phyloP scores from a whole-genome alignment of 306 rosid genomes.

The Rosa lucieae region DNA sequence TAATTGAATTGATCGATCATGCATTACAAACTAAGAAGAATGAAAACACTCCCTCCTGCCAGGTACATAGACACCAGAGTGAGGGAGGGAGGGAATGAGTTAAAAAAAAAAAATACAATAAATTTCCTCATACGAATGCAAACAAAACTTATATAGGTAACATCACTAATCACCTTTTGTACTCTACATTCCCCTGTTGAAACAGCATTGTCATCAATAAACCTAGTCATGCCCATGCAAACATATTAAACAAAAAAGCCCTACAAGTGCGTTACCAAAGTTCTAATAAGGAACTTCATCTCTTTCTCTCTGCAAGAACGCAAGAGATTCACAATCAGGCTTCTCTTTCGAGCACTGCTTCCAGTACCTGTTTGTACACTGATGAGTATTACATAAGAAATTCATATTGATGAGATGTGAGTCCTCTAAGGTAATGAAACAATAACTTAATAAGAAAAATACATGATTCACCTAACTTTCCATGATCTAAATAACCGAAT shows the following conservation, averaged over 20 bases:
- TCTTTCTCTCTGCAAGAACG: slow-evolving; percentile 89
- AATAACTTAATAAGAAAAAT: not conserved
- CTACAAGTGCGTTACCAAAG: slow-evolving; percentile 61
- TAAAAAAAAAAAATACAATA: not conserved
- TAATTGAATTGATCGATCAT: not conserved
- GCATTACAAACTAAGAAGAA: not conserved
- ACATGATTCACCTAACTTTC: not conserved
- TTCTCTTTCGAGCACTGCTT: slow-evolving; percentile 79
- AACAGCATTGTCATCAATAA: not conserved
- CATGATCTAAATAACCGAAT: not conserved
- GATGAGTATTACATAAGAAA: slow-evolving; percentile 51
- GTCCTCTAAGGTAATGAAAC: not conserved
- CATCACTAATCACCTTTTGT: not conserved
- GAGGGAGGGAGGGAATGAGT: not conserved
- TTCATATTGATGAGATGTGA: slow-evolving; percentile 20
- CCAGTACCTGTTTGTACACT: slow-evolving; percentile 92
- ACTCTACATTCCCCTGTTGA: not conserved
- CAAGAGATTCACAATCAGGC: slow-evolving; percentile 74
- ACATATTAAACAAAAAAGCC: slow-evolving; percentile 11
- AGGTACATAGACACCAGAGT: not conserved
- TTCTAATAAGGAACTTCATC: slow-evolving; percentile 88
- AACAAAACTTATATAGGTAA: not conserved
- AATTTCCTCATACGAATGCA: not conserved
- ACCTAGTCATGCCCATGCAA: not conserved
- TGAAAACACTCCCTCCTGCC: not conserved